These are phyloP conservation scores for Penicillium goetzii DNA, from an alignment of 495 filamentous ascomycete species.

Conservation along the genomic window DNA sequence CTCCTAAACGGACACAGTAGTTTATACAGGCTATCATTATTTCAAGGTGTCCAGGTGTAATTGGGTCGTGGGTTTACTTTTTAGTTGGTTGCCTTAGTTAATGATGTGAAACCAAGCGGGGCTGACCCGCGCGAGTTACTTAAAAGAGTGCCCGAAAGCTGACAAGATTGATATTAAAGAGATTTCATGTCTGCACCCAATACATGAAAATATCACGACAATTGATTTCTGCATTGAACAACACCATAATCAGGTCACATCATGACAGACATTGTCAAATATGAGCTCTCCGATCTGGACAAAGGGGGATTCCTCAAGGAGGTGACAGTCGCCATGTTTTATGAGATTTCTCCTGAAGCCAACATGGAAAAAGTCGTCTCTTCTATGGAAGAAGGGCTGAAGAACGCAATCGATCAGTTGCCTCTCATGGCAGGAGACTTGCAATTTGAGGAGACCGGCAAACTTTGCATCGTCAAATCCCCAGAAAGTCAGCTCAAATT, in stretches of 20 bases:
- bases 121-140: neutral
- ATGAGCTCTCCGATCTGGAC: conserved; percentile 32
- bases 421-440: conserved; percentile 33
- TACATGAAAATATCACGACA: neutral
- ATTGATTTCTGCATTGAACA: neutral
- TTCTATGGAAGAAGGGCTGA: conserved; percentile 27
- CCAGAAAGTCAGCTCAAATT: conserved; percentile 18
- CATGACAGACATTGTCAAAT: conserved; percentile 10
- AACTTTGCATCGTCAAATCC: conserved; percentile 21
- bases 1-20: conserved; percentile 2
- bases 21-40: neutral
- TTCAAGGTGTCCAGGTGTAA: neutral
- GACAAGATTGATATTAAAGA: neutral
- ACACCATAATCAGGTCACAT: neutral
- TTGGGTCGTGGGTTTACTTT: neutral
- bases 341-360: conserved; percentile 18
- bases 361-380: conserved; percentile 18
- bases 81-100: neutral
- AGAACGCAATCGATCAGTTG: conserved; percentile 26
- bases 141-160: neutral
- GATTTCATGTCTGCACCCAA: neutral
- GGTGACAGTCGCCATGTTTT: conserved; percentile 29
- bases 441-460: conserved; percentile 21
- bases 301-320: conserved; percentile 23
- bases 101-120: neutral